phyloP scores from a whole-genome alignment of 208 protist genomes.

The Leishmania martiniquensis region DNA sequence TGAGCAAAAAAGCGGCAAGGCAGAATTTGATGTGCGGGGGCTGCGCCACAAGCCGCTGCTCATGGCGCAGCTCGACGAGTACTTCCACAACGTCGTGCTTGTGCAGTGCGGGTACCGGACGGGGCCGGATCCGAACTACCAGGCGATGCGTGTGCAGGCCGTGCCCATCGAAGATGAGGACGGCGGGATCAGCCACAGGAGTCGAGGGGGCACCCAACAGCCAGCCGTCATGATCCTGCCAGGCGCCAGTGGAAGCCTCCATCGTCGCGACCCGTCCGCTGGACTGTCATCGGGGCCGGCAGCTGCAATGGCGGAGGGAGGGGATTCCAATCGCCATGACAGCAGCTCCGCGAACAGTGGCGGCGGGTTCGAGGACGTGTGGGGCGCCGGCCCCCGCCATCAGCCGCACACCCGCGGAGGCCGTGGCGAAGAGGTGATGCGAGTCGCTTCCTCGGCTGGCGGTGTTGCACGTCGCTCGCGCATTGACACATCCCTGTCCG shows the following conservation, averaged over 20 bases:
- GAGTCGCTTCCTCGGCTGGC: not conserved
- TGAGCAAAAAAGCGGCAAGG: conserved; percentile 55
- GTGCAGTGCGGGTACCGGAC: conserved; percentile 72
- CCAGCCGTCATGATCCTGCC: conserved; percentile 20
- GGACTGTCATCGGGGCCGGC: not conserved
- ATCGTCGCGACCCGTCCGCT: conserved; percentile 4
- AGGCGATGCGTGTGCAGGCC: conserved; percentile 29
- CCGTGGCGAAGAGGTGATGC: not conserved
- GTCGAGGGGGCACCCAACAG: conserved; percentile 19
- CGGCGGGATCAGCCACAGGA: not conserved
- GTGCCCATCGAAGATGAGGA: conserved; percentile 23
- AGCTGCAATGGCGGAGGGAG: not conserved
- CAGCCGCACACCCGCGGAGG: conserved; percentile 10
- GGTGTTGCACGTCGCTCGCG: conserved; percentile 5
- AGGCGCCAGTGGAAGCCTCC: conserved; percentile 11
- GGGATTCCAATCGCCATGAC: not conserved
- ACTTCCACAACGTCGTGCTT: conserved; percentile 72
- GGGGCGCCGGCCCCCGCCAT: conserved; percentile 22
- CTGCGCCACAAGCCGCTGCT: conserved; percentile 49
- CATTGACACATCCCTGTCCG: not conserved
- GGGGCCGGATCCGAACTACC: conserved; percentile 38
- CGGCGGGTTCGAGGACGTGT: conserved; percentile 13
- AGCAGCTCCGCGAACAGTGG: not conserved
- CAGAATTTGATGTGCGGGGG: conserved; percentile 65
- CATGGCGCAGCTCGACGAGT: conserved; percentile 66